Percentiles rank a stretch among this genome's conserved stretches.
Evolutionary conservation across 306 rosid species (phyloP).

Genomic region (Fagus sylvatica): DNA sequence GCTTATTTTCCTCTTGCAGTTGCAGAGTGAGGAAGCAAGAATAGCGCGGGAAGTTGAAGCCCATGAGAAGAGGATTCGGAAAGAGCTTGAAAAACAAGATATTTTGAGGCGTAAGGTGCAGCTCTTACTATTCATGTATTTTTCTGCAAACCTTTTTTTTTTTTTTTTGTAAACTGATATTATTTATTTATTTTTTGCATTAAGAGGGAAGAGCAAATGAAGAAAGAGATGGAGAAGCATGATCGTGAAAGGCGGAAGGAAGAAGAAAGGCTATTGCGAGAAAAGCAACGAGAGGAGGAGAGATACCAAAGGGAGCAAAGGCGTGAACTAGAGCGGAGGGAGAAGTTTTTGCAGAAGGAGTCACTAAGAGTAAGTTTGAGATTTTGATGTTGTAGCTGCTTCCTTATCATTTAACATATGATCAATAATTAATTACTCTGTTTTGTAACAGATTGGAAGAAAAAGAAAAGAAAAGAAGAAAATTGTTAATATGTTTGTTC

Average conservation of each 20-base stretch:
- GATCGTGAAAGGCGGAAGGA: conserved; percentile 78
- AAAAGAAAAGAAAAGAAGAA: not conserved
- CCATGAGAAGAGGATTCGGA: conserved; percentile 66
- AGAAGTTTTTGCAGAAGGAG: conserved; percentile 71
- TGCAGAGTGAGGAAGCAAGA: conserved; percentile 66
- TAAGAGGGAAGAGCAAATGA: conserved; percentile 72
- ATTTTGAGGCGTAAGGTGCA: conserved; percentile 70
- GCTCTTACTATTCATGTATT: not conserved
- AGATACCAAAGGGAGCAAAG: conserved; percentile 66
- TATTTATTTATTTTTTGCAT: conserved; percentile 11
- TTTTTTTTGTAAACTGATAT: conserved; percentile 26
- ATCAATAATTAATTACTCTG: conserved; percentile 20
- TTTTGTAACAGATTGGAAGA: not conserved
- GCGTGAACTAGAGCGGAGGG: conserved; percentile 67
- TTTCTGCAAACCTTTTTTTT: conserved; percentile 6
- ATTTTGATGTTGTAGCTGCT: conserved; percentile 9
- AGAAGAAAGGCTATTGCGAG: conserved; percentile 75
- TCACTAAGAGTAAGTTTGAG: conserved; percentile 60
- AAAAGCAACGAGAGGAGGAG: conserved; percentile 75
- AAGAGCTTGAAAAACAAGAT: conserved; percentile 80
- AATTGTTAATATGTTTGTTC: not conserved
- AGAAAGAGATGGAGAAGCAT: conserved; percentile 70
- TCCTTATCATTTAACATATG: conserved; percentile 15
- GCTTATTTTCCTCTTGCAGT: conserved; percentile 8
- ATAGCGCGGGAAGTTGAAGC: conserved; percentile 71